A percentile compares a stretch with the other conserved stretches of the same genome.
Conservation (phyloP, 2,329 filamentous ascomycete species). For the Pseudogymnoascus sp. region DNA sequence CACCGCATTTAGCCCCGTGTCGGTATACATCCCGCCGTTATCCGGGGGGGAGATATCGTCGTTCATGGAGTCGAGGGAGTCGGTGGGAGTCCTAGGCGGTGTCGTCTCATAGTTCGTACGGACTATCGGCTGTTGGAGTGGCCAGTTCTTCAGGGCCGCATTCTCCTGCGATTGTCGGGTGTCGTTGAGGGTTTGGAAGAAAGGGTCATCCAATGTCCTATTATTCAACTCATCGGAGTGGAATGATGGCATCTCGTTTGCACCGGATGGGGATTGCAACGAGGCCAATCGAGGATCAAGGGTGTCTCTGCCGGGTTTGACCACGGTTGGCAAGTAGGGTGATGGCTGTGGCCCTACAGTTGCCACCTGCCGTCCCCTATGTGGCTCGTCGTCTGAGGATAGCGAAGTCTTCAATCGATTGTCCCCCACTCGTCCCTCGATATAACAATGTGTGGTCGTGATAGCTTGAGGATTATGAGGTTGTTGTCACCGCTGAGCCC, state of each 20-base stretch:
- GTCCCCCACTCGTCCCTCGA: constrained; percentile 3
- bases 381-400: neutral
- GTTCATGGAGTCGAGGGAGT: constrained; percentile 25
- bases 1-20: constrained; percentile 50
- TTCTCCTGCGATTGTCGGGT: constrained; percentile 27
- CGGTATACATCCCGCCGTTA: constrained; percentile 24
- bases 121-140: constrained; percentile 25
- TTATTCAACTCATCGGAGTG: constrained; percentile 34
- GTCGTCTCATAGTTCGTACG: constrained; percentile 19
- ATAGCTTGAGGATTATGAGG: constrained; percentile 4
- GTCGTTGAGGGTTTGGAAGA: constrained; percentile 30
- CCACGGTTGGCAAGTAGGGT: constrained; percentile 2
- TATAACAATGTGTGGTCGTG: constrained; percentile 6
- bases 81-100: constrained; percentile 29
- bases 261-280: constrained; percentile 13
- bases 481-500: neutral
- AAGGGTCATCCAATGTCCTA: constrained; percentile 21
- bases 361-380: constrained; percentile 5
- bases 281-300: neutral
- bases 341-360: constrained; percentile 5
- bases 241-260: constrained; percentile 43
- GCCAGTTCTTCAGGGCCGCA: constrained; percentile 12
- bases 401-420: constrained; percentile 5
- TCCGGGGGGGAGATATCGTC: constrained; percentile 15
- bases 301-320: neutral